Evolutionary conservation across 139 green algal genomes (phyloP).

Genomic region (Chlamydomonas sp.): DNA sequence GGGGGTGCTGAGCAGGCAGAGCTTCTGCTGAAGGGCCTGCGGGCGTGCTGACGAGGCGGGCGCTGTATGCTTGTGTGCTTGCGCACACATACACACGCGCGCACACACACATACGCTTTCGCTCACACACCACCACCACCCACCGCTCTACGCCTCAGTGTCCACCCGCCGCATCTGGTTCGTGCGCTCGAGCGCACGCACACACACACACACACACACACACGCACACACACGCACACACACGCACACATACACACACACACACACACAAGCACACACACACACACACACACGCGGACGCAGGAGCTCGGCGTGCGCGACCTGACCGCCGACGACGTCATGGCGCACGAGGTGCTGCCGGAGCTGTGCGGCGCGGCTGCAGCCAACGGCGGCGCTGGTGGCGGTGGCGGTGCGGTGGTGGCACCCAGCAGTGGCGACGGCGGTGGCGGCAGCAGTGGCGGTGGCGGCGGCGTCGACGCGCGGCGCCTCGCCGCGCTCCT

Average conservation of each 20-base stretch:
- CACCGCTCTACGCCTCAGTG: neutral
- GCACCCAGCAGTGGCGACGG: too few species aligned
- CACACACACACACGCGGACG: neutral
- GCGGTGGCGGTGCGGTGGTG: conserved; percentile 2
- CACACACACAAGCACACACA: neutral
- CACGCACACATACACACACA: neutral
- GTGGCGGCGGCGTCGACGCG: neutral
- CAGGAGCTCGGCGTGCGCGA: conserved; percentile 37
- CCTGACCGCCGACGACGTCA: conserved; percentile 22
- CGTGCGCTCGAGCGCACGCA: neutral
- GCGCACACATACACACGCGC: too few species aligned
- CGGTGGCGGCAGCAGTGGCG: too few species aligned
- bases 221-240: neutral
- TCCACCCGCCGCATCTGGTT: neutral
- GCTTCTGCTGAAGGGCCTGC: too few species aligned
- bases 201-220: neutral
- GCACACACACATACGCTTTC: too few species aligned
- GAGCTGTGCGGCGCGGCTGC: neutral
- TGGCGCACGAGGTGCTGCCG: conserved; percentile 18
- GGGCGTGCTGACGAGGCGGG: too few species aligned
- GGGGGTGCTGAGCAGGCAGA: too few species aligned
- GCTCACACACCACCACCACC: too few species aligned
- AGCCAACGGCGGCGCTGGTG: neutral
- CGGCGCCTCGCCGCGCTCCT: conserved; percentile 14
- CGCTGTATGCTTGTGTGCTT: too few species aligned